A percentile compares a stretch with the other conserved stretches of the same genome.
phyloP scores from a whole-genome alignment of 179 eudicot species.

The Silene coronaria region DNA sequence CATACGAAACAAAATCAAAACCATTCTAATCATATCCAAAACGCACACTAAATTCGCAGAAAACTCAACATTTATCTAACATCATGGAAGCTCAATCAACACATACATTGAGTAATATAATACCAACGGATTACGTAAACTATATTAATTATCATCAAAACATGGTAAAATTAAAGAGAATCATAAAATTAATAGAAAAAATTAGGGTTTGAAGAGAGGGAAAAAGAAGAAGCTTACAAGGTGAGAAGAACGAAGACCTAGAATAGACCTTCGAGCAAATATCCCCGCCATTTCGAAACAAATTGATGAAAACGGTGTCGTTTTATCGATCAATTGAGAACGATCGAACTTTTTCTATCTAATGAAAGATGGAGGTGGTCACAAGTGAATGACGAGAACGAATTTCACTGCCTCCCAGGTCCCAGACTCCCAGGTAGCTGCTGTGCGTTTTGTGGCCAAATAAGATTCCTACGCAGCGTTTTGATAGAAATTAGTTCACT shows the following conservation, averaged over 20 bases:
- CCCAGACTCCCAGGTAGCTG: neutral
- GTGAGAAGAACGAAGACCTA: slow-evolving; percentile 53
- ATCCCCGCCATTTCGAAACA: slow-evolving; percentile 42
- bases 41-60: neutral
- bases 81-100: neutral
- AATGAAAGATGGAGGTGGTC: neutral
- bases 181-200: neutral
- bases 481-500: neutral
- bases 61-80: neutral
- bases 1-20: neutral
- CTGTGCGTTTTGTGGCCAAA: neutral
- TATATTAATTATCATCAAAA: neutral
- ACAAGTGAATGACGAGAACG: neutral
- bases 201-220: slow-evolving; percentile 18
- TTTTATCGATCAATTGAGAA: slow-evolving; percentile 4
- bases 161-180: neutral
- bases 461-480: neutral
- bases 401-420: neutral
- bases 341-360: neutral
- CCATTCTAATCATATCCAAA: neutral
- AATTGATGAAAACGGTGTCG: neutral
- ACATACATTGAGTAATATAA: neutral
- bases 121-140: neutral
- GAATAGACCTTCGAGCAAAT: slow-evolving; percentile 61
- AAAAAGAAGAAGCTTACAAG: slow-evolving; percentile 36